Conservation (phyloP, 345 rosid species). For the Arabis hirsuta region DNA sequence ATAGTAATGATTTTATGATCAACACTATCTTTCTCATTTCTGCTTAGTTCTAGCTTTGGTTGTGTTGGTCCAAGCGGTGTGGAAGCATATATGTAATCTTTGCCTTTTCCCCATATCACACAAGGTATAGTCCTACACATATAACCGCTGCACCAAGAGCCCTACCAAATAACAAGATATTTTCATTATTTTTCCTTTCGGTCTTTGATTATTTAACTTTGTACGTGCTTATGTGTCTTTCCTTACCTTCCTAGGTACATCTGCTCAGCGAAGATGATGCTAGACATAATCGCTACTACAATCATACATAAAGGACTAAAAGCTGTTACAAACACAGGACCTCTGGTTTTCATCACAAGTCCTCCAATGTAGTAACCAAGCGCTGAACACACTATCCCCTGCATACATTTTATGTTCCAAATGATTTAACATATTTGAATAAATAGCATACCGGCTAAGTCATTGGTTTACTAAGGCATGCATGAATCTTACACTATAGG, state of each 20-base stretch:
- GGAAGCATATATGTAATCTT: conserved; percentile 51
- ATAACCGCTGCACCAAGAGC: conserved; percentile 70
- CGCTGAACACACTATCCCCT: conserved; percentile 75
- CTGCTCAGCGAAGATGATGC: conserved; percentile 67
- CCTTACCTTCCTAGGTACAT: conserved; percentile 74
- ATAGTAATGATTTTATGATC: conserved; percentile 43
- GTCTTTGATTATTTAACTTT: background rate
- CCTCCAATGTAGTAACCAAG: conserved; percentile 74
- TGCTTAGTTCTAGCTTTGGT: conserved; percentile 25
- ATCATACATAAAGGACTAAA: conserved; percentile 75
- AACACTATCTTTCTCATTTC: conserved; percentile 18
- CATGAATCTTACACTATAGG: conserved; percentile 58
- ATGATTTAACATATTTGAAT: background rate
- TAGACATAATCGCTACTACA: conserved; percentile 65
- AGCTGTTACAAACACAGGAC: conserved; percentile 83
- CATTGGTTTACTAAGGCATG: background rate
- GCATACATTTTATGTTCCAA: conserved; percentile 36
- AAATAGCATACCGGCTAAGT: background rate
- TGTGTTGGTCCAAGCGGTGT: conserved; percentile 33
- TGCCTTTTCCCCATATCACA: conserved; percentile 82
- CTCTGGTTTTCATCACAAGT: conserved; percentile 64
- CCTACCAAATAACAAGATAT: conserved; percentile 46
- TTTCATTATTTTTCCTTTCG: background rate
- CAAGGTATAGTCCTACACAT: conserved; percentile 72
- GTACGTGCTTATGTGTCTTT: background rate